phyloP scores from a whole-genome alignment of 2,329 filamentous ascomycete genomes.

The Zymoseptoria passerinii region DNA sequence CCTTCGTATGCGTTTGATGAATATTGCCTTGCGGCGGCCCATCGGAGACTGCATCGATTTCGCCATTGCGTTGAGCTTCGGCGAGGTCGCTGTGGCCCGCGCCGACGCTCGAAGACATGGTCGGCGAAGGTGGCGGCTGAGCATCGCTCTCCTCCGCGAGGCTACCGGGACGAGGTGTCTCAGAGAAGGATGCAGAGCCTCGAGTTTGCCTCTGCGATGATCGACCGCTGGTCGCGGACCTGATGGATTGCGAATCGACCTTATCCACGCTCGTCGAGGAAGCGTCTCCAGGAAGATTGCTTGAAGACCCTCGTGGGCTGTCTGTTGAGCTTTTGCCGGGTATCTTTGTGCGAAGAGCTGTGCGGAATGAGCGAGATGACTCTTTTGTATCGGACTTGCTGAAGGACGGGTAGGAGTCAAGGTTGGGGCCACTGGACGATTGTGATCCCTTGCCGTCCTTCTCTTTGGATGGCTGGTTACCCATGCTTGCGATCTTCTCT shows the following conservation, averaged over 20 bases:
- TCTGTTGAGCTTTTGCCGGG: conserved; percentile 60
- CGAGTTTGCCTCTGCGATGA: conserved; percentile 25
- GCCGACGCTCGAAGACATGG: conserved; percentile 66
- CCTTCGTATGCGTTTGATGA: conserved; percentile 47
- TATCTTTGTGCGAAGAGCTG: conserved; percentile 78
- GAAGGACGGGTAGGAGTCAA: conserved; percentile 87
- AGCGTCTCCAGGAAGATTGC: conserved; percentile 50
- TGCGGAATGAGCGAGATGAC: conserved; percentile 76
- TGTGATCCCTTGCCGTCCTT: conserved; percentile 34
- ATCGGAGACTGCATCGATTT: conserved; percentile 92
- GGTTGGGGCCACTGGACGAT: conserved; percentile 47
- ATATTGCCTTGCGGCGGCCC: conserved; percentile 64
- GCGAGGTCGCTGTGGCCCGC: conserved; percentile 68
- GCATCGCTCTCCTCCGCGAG: conserved; percentile 25
- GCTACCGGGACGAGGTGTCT: conserved; percentile 32
- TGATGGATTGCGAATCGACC: conserved; percentile 66
- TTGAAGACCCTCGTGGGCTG: conserved; percentile 69
- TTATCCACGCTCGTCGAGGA: conserved; percentile 47
- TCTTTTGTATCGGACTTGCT: conserved; percentile 89
- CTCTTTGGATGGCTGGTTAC: conserved; percentile 63
- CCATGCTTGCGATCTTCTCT: conserved; percentile 46
- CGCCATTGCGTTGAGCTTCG: conserved; percentile 74
- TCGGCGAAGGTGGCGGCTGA: conserved; percentile 69
- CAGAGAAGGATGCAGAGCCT: conserved; percentile 14
- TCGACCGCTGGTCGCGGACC: conserved; percentile 55